phyloP scores from a whole-genome alignment of 75 land plant species.

The Cunninghamia lanceolata region DNA sequence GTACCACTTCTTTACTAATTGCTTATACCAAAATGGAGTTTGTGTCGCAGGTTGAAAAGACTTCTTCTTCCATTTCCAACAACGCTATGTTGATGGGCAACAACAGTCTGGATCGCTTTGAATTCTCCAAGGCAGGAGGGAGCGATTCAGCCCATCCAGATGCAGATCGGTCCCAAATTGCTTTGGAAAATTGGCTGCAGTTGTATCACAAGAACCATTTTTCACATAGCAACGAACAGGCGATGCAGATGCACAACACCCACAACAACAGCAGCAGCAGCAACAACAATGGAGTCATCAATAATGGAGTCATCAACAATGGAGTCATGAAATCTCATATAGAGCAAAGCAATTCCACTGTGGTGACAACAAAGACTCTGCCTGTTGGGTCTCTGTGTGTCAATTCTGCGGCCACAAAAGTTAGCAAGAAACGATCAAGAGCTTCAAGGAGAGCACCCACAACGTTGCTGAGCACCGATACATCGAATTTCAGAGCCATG shows the following conservation, averaged over 20 bases:
- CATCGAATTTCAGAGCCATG: slow-evolving; percentile 62
- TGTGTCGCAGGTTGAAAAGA: not conserved
- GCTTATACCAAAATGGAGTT: not conserved
- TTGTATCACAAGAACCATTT: not conserved
- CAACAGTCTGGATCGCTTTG: not conserved
- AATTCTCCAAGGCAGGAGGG: not conserved
- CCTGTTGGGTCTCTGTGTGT: not conserved
- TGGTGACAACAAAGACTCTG: not conserved
- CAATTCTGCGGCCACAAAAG: slow-evolving; percentile 13
- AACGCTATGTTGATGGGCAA: not conserved
- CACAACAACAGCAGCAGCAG: not conserved
- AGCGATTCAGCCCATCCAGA: not conserved
- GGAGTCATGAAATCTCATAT: not conserved
- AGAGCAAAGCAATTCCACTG: not conserved
- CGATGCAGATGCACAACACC: not conserved
- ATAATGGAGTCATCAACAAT: not conserved
- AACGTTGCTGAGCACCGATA: slow-evolving; percentile 55
- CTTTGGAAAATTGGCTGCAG: not conserved
- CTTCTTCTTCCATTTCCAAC: not conserved
- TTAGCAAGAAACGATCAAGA: slow-evolving; percentile 31
- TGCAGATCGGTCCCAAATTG: too few relatives aligned
- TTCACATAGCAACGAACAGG: not conserved
- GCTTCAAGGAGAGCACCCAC: slow-evolving; percentile 52
- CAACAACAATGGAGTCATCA: not conserved
- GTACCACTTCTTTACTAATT: not conserved